Evolutionary conservation across 139 green algal genomes (phyloP).

Genomic region (Edaphochlamys debaryana): DNA sequence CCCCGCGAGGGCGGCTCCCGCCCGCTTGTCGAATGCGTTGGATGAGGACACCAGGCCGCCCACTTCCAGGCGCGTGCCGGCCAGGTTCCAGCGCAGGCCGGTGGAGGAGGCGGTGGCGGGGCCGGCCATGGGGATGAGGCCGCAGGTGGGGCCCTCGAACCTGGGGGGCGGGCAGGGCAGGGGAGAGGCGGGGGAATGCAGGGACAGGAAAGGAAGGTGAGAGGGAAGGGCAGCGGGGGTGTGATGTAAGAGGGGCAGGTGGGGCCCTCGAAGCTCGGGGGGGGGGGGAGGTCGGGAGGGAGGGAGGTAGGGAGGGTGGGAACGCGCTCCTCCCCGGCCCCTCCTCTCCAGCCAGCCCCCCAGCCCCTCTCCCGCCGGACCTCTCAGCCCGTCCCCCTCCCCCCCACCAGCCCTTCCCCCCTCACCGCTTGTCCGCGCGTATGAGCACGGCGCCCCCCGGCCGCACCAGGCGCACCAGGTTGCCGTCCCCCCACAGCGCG

Average conservation of each 20-base stretch:
- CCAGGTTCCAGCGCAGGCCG: constrained; percentile 89
- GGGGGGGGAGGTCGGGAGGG: too few species aligned
- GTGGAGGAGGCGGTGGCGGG: constrained; percentile 63
- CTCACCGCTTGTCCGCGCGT: constrained; percentile 32
- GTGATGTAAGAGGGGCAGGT: too few species aligned
- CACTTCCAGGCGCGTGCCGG: constrained; percentile 47
- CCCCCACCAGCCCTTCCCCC: neutral
- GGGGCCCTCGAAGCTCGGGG: too few species aligned
- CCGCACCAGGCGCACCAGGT: constrained; percentile 81
- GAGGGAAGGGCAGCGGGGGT: too few species aligned
- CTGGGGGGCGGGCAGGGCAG: neutral
- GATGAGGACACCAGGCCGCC: constrained; percentile 27
- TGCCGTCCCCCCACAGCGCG: constrained; percentile 86
- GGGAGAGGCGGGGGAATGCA: too few species aligned
- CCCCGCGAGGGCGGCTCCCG: too few species aligned
- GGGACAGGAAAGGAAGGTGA: too few species aligned
- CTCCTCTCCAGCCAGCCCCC: too few species aligned
- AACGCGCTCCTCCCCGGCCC: too few species aligned
- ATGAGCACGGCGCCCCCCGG: constrained; percentile 66
- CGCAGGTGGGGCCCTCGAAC: constrained; percentile 89
- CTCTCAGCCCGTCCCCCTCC: neutral
- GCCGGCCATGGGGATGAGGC: constrained; percentile 81
- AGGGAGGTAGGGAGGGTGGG: too few species aligned
- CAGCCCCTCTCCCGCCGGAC: too few species aligned
- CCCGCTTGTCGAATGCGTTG: neutral